phyloP scores from a whole-genome alignment of 1,284 basidiomycete species.

The Melanopsichium pennsylvanicum region DNA sequence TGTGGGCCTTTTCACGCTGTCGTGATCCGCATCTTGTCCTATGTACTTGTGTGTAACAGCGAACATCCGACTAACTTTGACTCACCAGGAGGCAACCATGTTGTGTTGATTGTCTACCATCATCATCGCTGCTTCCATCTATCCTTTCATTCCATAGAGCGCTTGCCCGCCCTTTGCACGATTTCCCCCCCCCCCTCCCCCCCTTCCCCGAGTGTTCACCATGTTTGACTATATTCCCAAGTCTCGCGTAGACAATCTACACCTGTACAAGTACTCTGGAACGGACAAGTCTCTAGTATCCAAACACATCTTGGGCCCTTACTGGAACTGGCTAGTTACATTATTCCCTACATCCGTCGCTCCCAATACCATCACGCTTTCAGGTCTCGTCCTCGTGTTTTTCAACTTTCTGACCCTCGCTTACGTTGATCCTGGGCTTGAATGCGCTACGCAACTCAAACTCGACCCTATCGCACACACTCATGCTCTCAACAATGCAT shows the following conservation, averaged over 20 bases:
- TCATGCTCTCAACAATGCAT: constrained; percentile 17
- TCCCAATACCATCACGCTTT: constrained; percentile 75
- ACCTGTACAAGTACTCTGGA: constrained; percentile 72
- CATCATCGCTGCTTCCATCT: background rate
- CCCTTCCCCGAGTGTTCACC: too few species aligned
- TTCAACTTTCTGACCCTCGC: constrained; percentile 84
- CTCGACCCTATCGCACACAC: constrained; percentile 44
- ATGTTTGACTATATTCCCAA: constrained; percentile 67
- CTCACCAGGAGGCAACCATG: too few species aligned
- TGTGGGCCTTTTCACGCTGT: constrained; percentile 7
- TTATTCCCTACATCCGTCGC: constrained; percentile 87
- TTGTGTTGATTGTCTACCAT: background rate
- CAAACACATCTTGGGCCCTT: constrained; percentile 83
- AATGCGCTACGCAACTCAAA: constrained; percentile 56
- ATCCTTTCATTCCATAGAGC: background rate
- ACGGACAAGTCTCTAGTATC: constrained; percentile 72
- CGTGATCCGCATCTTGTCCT: constrained; percentile 1
- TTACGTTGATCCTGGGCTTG: constrained; percentile 44
- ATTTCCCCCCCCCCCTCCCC: too few species aligned
- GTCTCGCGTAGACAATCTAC: constrained; percentile 68
- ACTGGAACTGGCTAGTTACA: constrained; percentile 93
- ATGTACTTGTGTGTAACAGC: too few species aligned
- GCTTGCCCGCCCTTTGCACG: background rate
- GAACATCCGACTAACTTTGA: too few species aligned
- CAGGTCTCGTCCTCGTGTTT: constrained; percentile 81